Evolutionary conservation across 768 basidiomycete genomes (phyloP), one percentile per base, ranked within the genome.

Genomic region (Termitomyces sp.): DNA sequence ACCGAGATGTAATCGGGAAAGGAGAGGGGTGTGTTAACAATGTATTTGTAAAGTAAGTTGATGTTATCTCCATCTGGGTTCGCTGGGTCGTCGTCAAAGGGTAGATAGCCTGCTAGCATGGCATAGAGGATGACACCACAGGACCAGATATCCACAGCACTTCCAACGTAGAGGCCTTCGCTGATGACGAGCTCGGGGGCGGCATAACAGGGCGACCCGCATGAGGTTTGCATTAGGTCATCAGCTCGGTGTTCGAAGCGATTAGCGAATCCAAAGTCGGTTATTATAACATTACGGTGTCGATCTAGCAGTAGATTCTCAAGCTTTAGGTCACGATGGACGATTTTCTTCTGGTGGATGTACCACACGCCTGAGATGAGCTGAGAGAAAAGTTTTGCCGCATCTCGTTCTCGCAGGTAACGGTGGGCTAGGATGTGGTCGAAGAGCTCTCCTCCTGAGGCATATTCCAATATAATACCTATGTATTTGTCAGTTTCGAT

Each of bases 401-500:
- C 97, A 70, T 98, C 95, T 65, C 86, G 86, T 74, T 98, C 97
- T 66, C 91, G 89, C 67, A 99, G 88, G 74, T 96, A 97, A 45
- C 94, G 91, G 72, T 98, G 97, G 20, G 96, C 96, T 55, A 98
- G 86, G 72, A 99, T 99, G 75, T 98, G 94, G 76, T 99, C 97
- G 75, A 99, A 98, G 22, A 99, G 87, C 73, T 99, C 97, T 59
- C 97, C 97, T 57, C 97, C 97, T 1, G 94, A 95, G 39, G 97
- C 97, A 69, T 96, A 98, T 74, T 98, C 97, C 63, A 99, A 86
- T 67, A 99, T 96, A 71, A 99, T 99, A 40, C 97, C 97, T 68
- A 99, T 98, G 77, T 98, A 98, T 75, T 97, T 98, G 81, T 98
- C 97, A 1, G 97, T 98, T 74, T 98, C 96, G 66, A 99, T 97